These are phyloP conservation scores for Allium cepa DNA, from an alignment of 106 monocot genomes.

Conservation along the genomic window DNA sequence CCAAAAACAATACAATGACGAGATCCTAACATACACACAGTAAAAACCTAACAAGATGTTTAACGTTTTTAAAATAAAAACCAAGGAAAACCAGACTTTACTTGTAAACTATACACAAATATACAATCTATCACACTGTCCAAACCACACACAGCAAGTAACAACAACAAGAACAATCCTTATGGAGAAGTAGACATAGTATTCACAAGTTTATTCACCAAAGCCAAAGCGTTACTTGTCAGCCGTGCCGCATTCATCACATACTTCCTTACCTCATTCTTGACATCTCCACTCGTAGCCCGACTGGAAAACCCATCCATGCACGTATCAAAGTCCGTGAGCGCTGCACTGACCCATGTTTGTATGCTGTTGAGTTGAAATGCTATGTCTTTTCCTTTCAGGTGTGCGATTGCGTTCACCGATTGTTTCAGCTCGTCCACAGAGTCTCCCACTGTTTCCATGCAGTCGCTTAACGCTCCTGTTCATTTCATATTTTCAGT, in stretches of 20 bases:
- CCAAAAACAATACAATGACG: no score
- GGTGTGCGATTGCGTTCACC: background rate
- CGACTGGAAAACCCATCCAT: constrained; percentile 8
- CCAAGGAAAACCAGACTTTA: no score
- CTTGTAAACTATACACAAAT: no score
- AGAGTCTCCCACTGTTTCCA: constrained; percentile 8
- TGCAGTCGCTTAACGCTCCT: constrained; percentile 11
- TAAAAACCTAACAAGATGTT: no score
- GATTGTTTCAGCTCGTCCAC: constrained; percentile 7
- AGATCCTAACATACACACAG: constrained; percentile 11
- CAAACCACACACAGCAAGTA: background rate
- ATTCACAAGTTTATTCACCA: constrained; percentile 10
- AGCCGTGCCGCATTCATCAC: background rate
- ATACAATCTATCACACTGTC: no score
- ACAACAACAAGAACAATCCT: background rate
- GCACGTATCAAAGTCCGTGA: constrained; percentile 24
- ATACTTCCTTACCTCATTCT: background rate
- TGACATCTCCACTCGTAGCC: background rate
- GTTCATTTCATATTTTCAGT: no score
- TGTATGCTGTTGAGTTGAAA: constrained; percentile 7
- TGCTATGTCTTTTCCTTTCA: background rate
- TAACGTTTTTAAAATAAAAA: no score
- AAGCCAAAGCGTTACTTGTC: constrained; percentile 24
- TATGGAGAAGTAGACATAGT: background rate
- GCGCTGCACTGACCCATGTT: constrained; percentile 31